phyloP scores from a whole-genome alignment of 148 eudicot species.

The Arbutus unedo region DNA sequence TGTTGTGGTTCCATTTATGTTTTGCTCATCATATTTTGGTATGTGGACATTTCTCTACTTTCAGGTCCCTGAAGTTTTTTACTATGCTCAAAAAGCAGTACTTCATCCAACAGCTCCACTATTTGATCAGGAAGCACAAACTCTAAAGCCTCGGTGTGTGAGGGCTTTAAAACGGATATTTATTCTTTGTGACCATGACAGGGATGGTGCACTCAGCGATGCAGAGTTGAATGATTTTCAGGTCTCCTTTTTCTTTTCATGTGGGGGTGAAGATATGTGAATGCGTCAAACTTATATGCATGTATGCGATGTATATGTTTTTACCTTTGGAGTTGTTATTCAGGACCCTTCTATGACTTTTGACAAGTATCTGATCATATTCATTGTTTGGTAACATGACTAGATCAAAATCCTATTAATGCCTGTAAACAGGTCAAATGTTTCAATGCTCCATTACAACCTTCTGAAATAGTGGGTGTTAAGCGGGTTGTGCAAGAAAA shows the following conservation, averaged over 20 bases:
- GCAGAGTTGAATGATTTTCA: constrained; percentile 92
- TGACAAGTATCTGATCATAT: neutral
- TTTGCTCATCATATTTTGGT: neutral
- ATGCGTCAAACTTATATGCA: neutral
- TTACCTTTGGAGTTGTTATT: neutral
- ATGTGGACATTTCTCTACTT: constrained; percentile 15
- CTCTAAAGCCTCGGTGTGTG: constrained; percentile 78
- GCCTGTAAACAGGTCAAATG: constrained; percentile 71
- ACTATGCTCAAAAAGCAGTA: constrained; percentile 93
- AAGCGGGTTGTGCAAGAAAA: constrained; percentile 96
- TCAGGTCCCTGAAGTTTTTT: constrained; percentile 91
- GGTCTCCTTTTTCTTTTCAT: constrained; percentile 36
- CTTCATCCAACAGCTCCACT: constrained; percentile 90
- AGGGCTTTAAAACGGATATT: constrained; percentile 90
- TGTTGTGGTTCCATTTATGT: neutral
- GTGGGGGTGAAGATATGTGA: neutral
- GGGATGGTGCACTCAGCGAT: constrained; percentile 89
- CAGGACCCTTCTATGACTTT: neutral
- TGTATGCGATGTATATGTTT: neutral
- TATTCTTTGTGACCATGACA: constrained; percentile 82
- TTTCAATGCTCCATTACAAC: constrained; percentile 93
- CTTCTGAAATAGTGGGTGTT: constrained; percentile 85
- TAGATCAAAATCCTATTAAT: neutral
- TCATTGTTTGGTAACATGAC: neutral
- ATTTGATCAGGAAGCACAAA: constrained; percentile 89